Evolutionary conservation across 768 basidiomycete species (phyloP).

Genomic region (Pleurotus cornucopiae): DNA sequence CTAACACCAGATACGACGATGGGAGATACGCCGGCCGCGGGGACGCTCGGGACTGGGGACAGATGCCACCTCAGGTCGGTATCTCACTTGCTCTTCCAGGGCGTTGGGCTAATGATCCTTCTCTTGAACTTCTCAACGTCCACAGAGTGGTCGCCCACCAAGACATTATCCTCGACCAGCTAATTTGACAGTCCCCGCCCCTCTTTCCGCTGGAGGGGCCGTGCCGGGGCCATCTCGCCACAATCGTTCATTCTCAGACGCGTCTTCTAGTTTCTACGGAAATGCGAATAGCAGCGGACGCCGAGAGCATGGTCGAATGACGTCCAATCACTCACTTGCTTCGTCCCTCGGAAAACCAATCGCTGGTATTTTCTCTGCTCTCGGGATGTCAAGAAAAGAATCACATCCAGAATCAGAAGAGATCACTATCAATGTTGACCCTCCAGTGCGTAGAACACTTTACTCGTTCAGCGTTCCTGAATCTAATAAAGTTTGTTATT

Average conservation of each 20-base stretch:
- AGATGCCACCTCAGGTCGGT: not conserved
- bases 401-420: not conserved
- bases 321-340: not conserved
- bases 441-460: not conserved
- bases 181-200: slow-evolving; percentile 1
- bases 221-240: not conserved
- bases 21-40: not conserved
- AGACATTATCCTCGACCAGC: not conserved
- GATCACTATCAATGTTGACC: slow-evolving; percentile 8
- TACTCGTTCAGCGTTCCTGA: not conserved
- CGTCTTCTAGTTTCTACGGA: not conserved
- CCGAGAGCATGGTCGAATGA: not conserved
- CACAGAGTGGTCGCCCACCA: slow-evolving; percentile 1
- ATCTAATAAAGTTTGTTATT: not conserved
- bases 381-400: not conserved
- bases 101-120: too few species aligned
- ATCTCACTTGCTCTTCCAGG: too few species aligned
- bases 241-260: not conserved
- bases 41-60: not conserved
- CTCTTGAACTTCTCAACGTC: not conserved
- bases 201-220: not conserved
- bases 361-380: not conserved
- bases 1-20: not conserved
- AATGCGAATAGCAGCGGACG: not conserved
- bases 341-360: slow-evolving; percentile 5